Conservation (phyloP, 1,284 basidiomycete genomes). For the Tremellales sp. region DNA sequence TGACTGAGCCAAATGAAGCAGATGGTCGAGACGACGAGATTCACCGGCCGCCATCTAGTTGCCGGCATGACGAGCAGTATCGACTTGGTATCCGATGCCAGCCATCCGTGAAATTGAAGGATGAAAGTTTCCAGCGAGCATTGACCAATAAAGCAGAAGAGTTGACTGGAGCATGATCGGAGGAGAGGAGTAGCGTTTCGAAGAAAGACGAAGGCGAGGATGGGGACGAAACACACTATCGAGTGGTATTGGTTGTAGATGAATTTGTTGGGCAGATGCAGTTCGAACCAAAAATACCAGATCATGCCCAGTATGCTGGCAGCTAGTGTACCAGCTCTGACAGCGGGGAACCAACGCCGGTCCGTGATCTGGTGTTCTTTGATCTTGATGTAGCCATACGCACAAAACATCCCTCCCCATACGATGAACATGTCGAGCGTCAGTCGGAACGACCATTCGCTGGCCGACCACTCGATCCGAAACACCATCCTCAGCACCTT, state of each 20-base stretch:
- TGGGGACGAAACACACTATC: slow-evolving; percentile 73
- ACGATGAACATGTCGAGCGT: slow-evolving; percentile 83
- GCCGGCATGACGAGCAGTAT: slow-evolving; percentile 74
- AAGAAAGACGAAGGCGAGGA: slow-evolving; percentile 67
- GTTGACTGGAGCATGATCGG: slow-evolving; percentile 63
- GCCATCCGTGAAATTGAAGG: slow-evolving; percentile 84
- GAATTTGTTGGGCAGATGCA: slow-evolving; percentile 70
- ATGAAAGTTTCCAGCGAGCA: slow-evolving; percentile 83
- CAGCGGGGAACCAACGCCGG: slow-evolving; percentile 60
- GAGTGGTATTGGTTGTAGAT: slow-evolving; percentile 81
- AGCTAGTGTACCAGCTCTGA: slow-evolving; percentile 54
- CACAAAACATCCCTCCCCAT: slow-evolving; percentile 75
- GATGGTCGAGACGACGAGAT: slow-evolving; percentile 68
- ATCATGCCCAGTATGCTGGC: slow-evolving; percentile 57
- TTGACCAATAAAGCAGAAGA: slow-evolving; percentile 75
- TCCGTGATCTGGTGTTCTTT: slow-evolving; percentile 69
- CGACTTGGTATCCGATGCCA: slow-evolving; percentile 80
- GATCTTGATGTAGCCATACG: slow-evolving; percentile 68
- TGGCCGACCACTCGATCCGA: slow-evolving; percentile 73
- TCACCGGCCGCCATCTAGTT: slow-evolving; percentile 65
- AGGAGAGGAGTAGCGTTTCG: slow-evolving; percentile 69
- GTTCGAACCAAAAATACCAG: slow-evolving; percentile 80
- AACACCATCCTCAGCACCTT: slow-evolving; percentile 60
- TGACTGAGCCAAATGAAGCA: slow-evolving; percentile 76
- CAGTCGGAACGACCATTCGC: slow-evolving; percentile 81